Conservation (phyloP, 163 green algal genomes). For the Chlorella variabilis region DNA sequence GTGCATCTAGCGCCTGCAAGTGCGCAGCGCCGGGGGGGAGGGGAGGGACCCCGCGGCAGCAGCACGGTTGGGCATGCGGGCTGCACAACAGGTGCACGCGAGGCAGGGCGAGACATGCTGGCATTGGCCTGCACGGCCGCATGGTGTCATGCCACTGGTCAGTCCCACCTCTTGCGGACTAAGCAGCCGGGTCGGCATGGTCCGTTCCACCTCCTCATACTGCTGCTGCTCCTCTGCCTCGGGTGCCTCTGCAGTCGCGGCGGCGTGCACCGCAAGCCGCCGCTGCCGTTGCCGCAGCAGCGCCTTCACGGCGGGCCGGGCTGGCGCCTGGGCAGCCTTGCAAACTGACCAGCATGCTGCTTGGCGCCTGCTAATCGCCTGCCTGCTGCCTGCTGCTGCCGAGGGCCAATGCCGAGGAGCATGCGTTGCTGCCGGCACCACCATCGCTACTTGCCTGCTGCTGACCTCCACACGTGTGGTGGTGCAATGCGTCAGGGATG, state of each 20-base stretch:
- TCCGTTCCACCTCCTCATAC: neutral
- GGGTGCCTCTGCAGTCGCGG: neutral
- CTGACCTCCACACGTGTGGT: no score
- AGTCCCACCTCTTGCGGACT: neutral
- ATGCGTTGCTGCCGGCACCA: neutral
- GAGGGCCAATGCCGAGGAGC: neutral
- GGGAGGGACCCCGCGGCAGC: neutral
- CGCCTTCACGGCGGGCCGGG: neutral
- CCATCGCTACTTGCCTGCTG: no score
- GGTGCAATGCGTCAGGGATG: no score
- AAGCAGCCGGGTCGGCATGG: neutral
- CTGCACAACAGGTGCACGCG: no score
- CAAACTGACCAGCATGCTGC: neutral
- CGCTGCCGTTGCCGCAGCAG: neutral
- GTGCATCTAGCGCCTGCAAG: conserved; percentile 43
- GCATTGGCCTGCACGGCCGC: no score
- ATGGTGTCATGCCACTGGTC: no score
- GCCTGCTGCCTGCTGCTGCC: no score
- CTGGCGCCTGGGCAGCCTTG: neutral
- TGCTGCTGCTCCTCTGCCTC: neutral
- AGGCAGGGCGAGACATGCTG: no score
- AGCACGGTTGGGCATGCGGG: neutral
- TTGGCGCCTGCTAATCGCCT: no score
- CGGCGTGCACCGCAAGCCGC: neutral
- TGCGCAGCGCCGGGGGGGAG: neutral